Evolutionary conservation across 1,284 basidiomycete genomes (phyloP), one percentile per base, ranked within the genome.

Genomic region (Leccinum colubrinum): DNA sequence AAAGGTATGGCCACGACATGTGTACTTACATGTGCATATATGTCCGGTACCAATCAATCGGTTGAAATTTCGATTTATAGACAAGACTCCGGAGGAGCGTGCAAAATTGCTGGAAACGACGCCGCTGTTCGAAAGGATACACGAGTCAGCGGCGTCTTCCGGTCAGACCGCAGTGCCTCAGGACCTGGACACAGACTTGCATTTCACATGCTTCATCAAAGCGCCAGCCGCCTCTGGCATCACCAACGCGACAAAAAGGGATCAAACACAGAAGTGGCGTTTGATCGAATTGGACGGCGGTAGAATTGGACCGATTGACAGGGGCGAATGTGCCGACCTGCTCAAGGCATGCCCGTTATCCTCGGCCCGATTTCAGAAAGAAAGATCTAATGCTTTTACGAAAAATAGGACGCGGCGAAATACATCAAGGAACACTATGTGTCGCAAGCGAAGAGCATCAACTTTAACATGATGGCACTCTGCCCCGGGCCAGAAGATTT

Each of bases 131-230:
- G 84, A 85, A 9, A 75, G 82, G 63, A 92, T 94, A 61, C 94
- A 96, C 67, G 82, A 83, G 0, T 80, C 86, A 22, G 85, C 86
- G 1, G 91, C 93, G 0, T 79, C 81, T 1, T 72, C 82, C 0
- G 93, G 93, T 12, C 93, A 95, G 75, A 86, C 85, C 3, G 79
- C 82, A 0, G 81, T 80, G 4, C 83, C 80, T 30, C 72, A 64
- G 0, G 71, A 83, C 66, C 76, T 86, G 20, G 80, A 91, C 56
- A 91, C 90, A 1, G 82, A 93, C 67, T 80, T 93, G 17, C 94
- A 96, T 76, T 96, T 95, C 69, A 91, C 91, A 4, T 88, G 89
- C 67, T 97, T 96, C 70, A 84, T 96, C 46, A 81, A 83, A 66
- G 90, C 87, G 0, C 85, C 86, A 1, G 77, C 76, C 46, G 72